Evolutionary conservation across 345 rosid species (phyloP).

Genomic region (Odontarrhena argentea): DNA sequence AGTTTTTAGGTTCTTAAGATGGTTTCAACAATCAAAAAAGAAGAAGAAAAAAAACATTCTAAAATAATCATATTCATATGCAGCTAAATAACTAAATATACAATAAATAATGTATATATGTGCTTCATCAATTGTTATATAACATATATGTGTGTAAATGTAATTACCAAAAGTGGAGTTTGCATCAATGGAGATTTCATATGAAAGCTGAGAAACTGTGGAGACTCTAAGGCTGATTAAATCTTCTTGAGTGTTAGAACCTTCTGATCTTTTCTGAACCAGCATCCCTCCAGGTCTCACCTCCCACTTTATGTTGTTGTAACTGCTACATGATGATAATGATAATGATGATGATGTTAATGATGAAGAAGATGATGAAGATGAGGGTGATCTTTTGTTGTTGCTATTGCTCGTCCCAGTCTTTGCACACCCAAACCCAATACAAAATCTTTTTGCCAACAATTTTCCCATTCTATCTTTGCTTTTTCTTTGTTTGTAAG

Average conservation of each 20-base stretch:
- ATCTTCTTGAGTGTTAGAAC: slow-evolving; percentile 41
- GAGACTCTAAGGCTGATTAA: slow-evolving; percentile 65
- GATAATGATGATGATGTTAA: slow-evolving; percentile 12
- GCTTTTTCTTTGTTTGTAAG: slow-evolving; percentile 9
- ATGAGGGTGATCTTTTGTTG: slow-evolving; percentile 39
- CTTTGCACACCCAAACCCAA: slow-evolving; percentile 55
- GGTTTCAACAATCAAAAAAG: not conserved
- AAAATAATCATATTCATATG: no score
- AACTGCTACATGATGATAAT: slow-evolving; percentile 21
- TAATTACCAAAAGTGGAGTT: slow-evolving; percentile 86
- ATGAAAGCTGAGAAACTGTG: slow-evolving; percentile 63
- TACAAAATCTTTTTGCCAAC: slow-evolving; percentile 72
- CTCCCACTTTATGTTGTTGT: slow-evolving; percentile 80
- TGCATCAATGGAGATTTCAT: slow-evolving; percentile 71
- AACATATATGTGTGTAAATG: not conserved
- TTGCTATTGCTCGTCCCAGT: slow-evolving; percentile 30
- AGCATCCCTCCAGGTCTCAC: slow-evolving; percentile 95
- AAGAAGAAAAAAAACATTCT: no score
- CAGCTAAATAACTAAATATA: no score
- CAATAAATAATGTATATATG: not conserved
- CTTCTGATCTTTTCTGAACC: slow-evolving; percentile 76
- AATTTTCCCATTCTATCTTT: slow-evolving; percentile 58
- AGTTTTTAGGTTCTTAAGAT: slow-evolving; percentile 8
- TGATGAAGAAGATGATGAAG: slow-evolving; percentile 24
- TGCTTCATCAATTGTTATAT: not conserved